phyloP scores from a whole-genome alignment of 805 yeast species.

The Teunomyces pallodes region DNA sequence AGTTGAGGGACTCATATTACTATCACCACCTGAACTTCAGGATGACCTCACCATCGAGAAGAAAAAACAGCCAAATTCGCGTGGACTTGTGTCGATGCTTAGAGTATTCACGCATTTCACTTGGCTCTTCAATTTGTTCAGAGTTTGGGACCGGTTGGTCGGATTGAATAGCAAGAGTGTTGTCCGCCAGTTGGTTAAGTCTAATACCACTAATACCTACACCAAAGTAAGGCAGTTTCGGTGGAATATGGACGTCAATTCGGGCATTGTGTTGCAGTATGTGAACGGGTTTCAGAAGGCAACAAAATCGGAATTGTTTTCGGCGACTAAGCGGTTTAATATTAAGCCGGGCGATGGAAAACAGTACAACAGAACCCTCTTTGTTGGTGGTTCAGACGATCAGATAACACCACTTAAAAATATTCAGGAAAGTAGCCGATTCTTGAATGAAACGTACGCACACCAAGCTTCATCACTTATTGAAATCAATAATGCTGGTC shows the following conservation, averaged over 20 bases:
- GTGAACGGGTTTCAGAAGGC: slow-evolving; percentile 49
- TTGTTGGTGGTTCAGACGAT: slow-evolving; percentile 62
- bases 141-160: slow-evolving; percentile 59
- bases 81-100: slow-evolving; percentile 13
- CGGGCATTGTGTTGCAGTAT: slow-evolving; percentile 53
- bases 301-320: slow-evolving; percentile 41
- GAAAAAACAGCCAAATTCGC: slow-evolving; percentile 5
- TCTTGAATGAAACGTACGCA: slow-evolving; percentile 21
- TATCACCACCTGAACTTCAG: slow-evolving; percentile 47
- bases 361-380: slow-evolving; percentile 44
- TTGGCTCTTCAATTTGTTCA: slow-evolving; percentile 49
- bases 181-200: slow-evolving; percentile 44
- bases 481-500: slow-evolving; percentile 55
- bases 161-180: slow-evolving; percentile 64
- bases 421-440: slow-evolving; percentile 28
- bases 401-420: slow-evolving; percentile 47
- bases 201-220: slow-evolving; percentile 21
- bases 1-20: slow-evolving; percentile 47
- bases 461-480: slow-evolving; percentile 32
- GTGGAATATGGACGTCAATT: slow-evolving; percentile 66
- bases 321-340: slow-evolving; percentile 35
- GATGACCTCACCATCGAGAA: slow-evolving; percentile 19
- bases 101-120: slow-evolving; percentile 39
- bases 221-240: slow-evolving; percentile 58
- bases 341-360: slow-evolving; percentile 29